Conservation (phyloP, 2,329 filamentous ascomycete species). For the Colletotrichum tamarilloi region DNA sequence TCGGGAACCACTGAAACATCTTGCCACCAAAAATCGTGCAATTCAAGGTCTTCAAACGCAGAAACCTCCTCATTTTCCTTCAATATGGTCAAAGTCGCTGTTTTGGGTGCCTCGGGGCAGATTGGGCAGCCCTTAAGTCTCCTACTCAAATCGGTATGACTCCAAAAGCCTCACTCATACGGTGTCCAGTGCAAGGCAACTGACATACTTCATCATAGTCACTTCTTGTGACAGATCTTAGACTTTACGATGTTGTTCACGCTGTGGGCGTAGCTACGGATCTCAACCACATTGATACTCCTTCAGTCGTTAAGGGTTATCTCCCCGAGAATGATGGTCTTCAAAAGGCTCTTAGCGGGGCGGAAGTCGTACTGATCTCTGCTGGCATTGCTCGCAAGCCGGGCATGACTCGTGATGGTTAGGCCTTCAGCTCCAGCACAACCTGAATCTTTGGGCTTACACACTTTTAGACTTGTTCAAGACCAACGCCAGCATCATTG, state of each 20-base stretch:
- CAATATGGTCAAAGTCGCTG: constrained; percentile 11
- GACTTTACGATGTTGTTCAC: constrained; percentile 35
- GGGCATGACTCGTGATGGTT: constrained; percentile 79
- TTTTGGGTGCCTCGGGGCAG: constrained; percentile 23
- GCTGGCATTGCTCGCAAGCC: constrained; percentile 82
- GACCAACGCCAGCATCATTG: neutral
- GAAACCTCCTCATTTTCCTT: no score
- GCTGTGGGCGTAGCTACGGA: constrained; percentile 77
- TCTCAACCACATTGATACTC: constrained; percentile 83
- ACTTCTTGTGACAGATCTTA: constrained; percentile 8
- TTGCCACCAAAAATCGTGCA: no score
- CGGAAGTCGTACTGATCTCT: constrained; percentile 81
- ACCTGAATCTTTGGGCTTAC: constrained; percentile 59
- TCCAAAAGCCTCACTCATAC: neutral
- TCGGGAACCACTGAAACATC: no score
- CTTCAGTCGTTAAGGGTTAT: constrained; percentile 78
- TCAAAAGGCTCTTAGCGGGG: constrained; percentile 70
- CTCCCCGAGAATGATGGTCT: constrained; percentile 72
- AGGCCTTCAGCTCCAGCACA: constrained; percentile 58
- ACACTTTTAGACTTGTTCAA: neutral
- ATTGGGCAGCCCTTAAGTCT: constrained; percentile 24
- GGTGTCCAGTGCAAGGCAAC: neutral
- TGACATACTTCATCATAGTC: neutral
- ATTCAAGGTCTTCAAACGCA: no score
- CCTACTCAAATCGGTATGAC: constrained; percentile 13